phyloP scores from a whole-genome alignment of 2,329 filamentous ascomycete species.

The Exophiala oligosperma region DNA sequence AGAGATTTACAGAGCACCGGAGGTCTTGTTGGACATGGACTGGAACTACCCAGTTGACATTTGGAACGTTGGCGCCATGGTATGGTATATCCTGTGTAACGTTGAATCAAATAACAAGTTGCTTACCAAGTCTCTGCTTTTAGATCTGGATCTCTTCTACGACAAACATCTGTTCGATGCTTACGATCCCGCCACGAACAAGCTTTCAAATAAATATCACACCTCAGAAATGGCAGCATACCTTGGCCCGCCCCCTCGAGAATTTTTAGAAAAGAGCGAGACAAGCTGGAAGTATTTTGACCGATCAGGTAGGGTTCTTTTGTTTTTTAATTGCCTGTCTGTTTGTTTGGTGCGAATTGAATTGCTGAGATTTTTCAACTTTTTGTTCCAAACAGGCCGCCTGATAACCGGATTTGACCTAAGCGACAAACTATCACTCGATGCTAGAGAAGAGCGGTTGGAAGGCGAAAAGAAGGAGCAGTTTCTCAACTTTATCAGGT shows the following conservation, averaged over 20 bases:
- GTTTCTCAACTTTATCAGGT: slow-evolving; percentile 16
- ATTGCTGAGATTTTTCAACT: too few species aligned
- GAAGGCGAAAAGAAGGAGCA: slow-evolving; percentile 8
- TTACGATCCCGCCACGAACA: too few species aligned
- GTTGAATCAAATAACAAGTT: not conserved
- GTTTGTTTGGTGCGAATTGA: too few species aligned
- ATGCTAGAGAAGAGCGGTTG: not conserved
- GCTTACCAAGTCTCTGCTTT: not conserved
- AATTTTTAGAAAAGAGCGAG: slow-evolving; percentile 18
- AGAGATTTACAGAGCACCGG: slow-evolving; percentile 32
- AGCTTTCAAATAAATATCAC: slow-evolving; percentile 15
- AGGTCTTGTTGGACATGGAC: slow-evolving; percentile 34
- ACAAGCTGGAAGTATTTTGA: slow-evolving; percentile 17
- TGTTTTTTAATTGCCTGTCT: too few species aligned
- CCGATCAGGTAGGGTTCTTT: not conserved
- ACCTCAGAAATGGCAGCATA: slow-evolving; percentile 24
- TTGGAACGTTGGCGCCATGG: slow-evolving; percentile 34
- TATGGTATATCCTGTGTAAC: slow-evolving; percentile 12
- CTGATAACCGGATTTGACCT: not conserved
- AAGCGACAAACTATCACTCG: slow-evolving; percentile 2
- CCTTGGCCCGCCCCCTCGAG: slow-evolving; percentile 19
- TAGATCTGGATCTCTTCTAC: slow-evolving; percentile 25
- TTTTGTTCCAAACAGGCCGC: not conserved
- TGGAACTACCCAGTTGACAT: slow-evolving; percentile 34
- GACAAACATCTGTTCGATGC: slow-evolving; percentile 13